Evolutionary conservation across 352 stramenopile genomes (phyloP), one percentile per base, ranked within the genome.

Genomic region (Globisporangium camurandrum): DNA sequence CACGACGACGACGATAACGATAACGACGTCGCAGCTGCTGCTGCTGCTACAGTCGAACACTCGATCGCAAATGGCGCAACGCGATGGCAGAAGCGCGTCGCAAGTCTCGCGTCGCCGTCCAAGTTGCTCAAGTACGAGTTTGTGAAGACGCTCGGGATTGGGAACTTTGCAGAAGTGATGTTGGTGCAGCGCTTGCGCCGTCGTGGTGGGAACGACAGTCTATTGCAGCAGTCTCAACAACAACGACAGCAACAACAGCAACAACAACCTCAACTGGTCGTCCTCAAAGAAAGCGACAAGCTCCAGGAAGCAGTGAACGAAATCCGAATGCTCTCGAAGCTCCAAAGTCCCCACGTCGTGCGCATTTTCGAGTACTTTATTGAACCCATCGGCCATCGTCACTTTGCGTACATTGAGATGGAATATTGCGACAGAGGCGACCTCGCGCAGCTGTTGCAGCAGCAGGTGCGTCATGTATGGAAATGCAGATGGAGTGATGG

Each of bases 401-500:
- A 82, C 41, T 88, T 88, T 60, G 74, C 73, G 17, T 92, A 90
- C 69, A 86, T 92, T 33, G 76, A 86, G 51, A 87, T 90, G 71
- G 81, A 92, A 58, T 89, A 71, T 36, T 92, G 80, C 48, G 76
- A 86, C 44, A 48, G 59, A 20, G 78, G 81, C 4, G 75, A 88
- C 49, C 53, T 88, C 37, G 36, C 54, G 43, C 43, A 67, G 47
- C 55, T 64, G 42, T 58, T 87, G 17, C 49, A 67, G 38, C 47
- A 52, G 26, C 57, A 71, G 65, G 67, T 73, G 38, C 22, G 43
- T 3, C n/a, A n/a, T 36, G 30, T 8, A 2, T 36, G 8, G 30
- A 36, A 14, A 14, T 36, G 30, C 12, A 12, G 30, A 36, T 36
- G 7, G 30, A 7, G 30, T 34, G 30, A 12, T 34, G 6, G n/a